phyloP scores from a whole-genome alignment of 768 basidiomycete species.

The Nidularia pulvinata region DNA sequence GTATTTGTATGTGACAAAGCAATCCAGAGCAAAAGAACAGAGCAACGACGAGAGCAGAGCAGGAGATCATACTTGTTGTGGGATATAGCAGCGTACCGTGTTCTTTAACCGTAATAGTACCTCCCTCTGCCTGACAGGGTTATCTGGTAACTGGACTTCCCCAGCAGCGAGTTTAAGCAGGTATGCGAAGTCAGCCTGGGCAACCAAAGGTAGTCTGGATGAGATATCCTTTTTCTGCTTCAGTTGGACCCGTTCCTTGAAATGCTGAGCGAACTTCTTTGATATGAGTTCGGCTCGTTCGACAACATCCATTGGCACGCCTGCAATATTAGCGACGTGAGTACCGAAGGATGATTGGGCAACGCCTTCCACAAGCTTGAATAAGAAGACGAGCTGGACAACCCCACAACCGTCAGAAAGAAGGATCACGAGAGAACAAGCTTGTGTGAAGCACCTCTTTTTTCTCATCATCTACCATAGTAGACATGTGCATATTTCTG shows the following conservation, averaged over 20 bases:
- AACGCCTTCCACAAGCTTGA: constrained; percentile 90
- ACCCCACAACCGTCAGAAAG: constrained; percentile 3
- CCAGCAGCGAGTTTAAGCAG: constrained; percentile 65
- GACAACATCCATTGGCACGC: constrained; percentile 85
- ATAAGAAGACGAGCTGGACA: constrained; percentile 84
- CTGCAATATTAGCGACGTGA: constrained; percentile 94
- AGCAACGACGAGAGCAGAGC: too few relatives aligned
- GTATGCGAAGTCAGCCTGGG: constrained; percentile 91
- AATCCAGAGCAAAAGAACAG: too few relatives aligned
- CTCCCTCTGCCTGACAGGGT: constrained; percentile 50
- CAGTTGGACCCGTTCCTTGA: constrained; percentile 76
- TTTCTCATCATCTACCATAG: constrained; percentile 90
- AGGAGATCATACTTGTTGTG: too few relatives aligned
- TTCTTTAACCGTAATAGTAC: constrained; percentile 54
- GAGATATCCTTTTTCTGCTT: constrained; percentile 54
- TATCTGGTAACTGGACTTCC: constrained; percentile 46
- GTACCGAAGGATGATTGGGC: constrained; percentile 91
- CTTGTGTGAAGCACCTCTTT: constrained; percentile 59
- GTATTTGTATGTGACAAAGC: too few relatives aligned
- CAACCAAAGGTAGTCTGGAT: constrained; percentile 69
- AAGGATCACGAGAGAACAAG: neutral
- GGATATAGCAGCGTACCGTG: constrained; percentile 20
- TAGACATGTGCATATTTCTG: constrained; percentile 95
- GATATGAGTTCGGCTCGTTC: constrained; percentile 88
- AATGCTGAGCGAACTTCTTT: constrained; percentile 83